Percentiles rank a stretch among this genome's conserved stretches.
Evolutionary conservation across 306 rosid genomes (phyloP).

Genomic region (Luffa aegyptiaca): DNA sequence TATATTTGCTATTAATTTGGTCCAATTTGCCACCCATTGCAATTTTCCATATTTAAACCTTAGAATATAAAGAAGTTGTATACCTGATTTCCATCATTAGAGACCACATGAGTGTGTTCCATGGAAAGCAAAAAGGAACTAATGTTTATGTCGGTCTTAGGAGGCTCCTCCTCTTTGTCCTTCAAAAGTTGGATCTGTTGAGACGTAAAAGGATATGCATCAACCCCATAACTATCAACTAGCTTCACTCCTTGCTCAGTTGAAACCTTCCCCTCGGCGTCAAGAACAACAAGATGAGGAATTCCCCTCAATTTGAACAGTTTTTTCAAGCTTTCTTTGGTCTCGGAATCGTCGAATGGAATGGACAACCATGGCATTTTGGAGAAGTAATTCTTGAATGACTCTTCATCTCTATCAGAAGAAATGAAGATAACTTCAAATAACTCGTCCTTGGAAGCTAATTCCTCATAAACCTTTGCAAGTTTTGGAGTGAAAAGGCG

Average conservation of each 20-base stretch:
- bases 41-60: too few relatives aligned
- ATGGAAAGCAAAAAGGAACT: conserved; percentile 23
- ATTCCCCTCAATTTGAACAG: conserved; percentile 36
- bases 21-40: too few relatives aligned
- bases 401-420: conserved; percentile 41
- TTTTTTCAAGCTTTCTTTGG: conserved; percentile 27
- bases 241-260: background rate
- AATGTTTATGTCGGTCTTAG: background rate
- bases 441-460: conserved; percentile 31
- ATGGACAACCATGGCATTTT: conserved; percentile 74
- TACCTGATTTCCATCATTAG: conserved; percentile 42
- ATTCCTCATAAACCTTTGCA: conserved; percentile 35
- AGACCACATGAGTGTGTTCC: conserved; percentile 39
- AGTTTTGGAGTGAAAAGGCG: conserved; percentile 40
- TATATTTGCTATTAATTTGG: too few relatives aligned
- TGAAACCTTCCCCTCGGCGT: background rate
- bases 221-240: background rate
- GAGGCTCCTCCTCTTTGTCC: conserved; percentile 32
- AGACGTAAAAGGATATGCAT: conserved; percentile 39
- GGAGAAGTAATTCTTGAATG: conserved; percentile 49
- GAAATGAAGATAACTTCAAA: conserved; percentile 50
- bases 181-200: conserved; percentile 33
- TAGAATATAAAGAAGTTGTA: background rate
- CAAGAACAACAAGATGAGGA: conserved; percentile 18
- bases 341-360: conserved; percentile 51